Evolutionary conservation across 495 filamentous ascomycete genomes (phyloP).

Genomic region (Penicillium roqueforti): DNA sequence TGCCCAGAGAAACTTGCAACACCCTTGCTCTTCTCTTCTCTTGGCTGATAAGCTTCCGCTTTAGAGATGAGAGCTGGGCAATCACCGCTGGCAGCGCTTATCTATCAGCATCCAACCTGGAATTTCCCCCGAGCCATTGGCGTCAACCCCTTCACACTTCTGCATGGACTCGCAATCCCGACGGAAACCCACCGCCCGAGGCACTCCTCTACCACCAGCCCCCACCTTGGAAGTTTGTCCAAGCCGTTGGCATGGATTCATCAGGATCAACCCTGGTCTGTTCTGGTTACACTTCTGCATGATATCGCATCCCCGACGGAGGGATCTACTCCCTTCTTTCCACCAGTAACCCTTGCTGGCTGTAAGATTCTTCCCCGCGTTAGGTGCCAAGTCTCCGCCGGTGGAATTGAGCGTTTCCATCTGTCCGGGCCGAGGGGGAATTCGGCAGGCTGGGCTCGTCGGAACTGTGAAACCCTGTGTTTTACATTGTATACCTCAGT

Average conservation of each 20-base stretch:
- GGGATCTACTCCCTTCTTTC: constrained; percentile 17
- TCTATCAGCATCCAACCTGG: background rate
- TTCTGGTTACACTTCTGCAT: too few relatives aligned
- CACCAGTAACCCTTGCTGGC: constrained; percentile 9
- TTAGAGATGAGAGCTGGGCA: background rate
- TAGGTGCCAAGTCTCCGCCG: constrained; percentile 16
- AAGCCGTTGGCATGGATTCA: background rate
- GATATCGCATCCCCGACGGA: constrained; percentile 5
- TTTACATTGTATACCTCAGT: background rate
- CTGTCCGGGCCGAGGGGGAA: background rate
- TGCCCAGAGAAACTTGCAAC: background rate
- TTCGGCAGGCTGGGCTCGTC: background rate
- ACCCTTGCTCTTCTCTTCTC: background rate
- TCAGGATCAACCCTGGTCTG: constrained; percentile 1
- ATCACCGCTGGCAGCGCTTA: background rate
- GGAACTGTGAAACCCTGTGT: background rate
- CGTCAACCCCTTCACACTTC: background rate
- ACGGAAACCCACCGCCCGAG: background rate
- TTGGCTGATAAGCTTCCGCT: background rate
- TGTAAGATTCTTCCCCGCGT: constrained; percentile 2
- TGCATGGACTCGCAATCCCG: background rate
- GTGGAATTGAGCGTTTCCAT: background rate
- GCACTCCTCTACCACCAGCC: background rate
- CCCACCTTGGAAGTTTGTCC: too few relatives aligned
- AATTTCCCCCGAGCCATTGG: background rate